Evolutionary conservation across 139 green algal genomes (phyloP).

Genomic region (Eudorina sp.): DNA sequence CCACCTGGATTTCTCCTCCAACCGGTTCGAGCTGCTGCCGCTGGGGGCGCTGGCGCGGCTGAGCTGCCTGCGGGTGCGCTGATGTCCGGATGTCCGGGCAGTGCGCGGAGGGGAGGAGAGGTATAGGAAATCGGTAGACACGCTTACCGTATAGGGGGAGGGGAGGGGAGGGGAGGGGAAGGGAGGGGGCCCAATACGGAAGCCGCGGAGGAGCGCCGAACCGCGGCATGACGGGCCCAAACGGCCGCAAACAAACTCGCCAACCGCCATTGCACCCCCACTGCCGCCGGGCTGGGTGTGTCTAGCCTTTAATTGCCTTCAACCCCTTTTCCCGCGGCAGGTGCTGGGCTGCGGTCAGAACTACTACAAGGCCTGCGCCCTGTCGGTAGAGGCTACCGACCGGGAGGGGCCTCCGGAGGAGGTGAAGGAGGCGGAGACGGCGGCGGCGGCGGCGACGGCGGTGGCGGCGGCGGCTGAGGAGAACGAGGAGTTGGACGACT

Average conservation of each 20-base stretch:
- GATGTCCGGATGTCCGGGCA: no score
- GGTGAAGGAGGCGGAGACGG: no score
- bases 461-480: no score
- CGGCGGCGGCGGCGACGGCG: no score
- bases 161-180: background rate
- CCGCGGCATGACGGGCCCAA: background rate
- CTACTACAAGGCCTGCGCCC: background rate
- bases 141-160: background rate
- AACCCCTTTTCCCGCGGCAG: background rate
- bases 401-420: no score
- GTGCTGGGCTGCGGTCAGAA: background rate
- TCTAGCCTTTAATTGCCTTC: no score
- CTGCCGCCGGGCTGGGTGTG: no score
- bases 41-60: background rate
- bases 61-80: background rate
- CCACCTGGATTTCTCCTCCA: constrained; percentile 7
- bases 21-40: background rate
- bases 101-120: background rate
- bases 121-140: background rate
- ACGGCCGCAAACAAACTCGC: background rate
- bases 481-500: background rate
- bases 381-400: no score
- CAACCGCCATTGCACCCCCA: background rate
- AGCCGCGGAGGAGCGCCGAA: no score
- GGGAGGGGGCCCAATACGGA: no score